Percentiles rank a stretch among this genome's conserved stretches.
Conservation (phyloP, 2,329 filamentous ascomycete genomes). For the Orbilia brochopaga region DNA sequence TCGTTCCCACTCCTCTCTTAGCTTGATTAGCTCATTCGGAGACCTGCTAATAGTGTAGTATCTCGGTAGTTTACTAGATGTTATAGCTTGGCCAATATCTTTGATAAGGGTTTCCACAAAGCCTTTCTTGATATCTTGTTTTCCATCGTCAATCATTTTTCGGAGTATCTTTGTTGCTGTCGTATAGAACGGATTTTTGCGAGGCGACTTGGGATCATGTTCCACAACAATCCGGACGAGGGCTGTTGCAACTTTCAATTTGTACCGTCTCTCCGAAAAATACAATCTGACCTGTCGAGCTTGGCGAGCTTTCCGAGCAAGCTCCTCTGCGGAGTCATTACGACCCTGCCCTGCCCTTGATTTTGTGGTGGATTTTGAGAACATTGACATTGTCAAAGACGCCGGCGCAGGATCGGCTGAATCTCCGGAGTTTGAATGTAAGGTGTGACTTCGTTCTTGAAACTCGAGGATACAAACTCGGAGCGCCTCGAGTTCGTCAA, state of each 20-base stretch:
- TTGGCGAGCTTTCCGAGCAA: slow-evolving; percentile 13
- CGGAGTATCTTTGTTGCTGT: slow-evolving; percentile 35
- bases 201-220: slow-evolving; percentile 19
- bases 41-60: slow-evolving; percentile 17
- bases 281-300: slow-evolving; percentile 28
- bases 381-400: slow-evolving; percentile 32
- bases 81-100: slow-evolving; percentile 24
- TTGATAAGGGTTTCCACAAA: slow-evolving; percentile 37
- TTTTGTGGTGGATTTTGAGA: slow-evolving; percentile 39
- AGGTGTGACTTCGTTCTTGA: slow-evolving; percentile 74
- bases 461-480: slow-evolving; percentile 81
- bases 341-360: slow-evolving; percentile 2
- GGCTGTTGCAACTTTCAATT: slow-evolving; percentile 33
- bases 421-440: slow-evolving; percentile 60
- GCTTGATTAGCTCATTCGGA: slow-evolving; percentile 10
- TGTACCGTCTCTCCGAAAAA: slow-evolving; percentile 36
- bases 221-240: slow-evolving; percentile 27
- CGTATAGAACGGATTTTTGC: slow-evolving; percentile 24
- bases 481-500: slow-evolving; percentile 82
- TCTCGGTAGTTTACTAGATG: slow-evolving; percentile 17
- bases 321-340: slow-evolving; percentile 4
- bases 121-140: slow-evolving; percentile 14
- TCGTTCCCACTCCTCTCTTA: slow-evolving; percentile 33
- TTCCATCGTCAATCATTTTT: slow-evolving; percentile 25
- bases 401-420: slow-evolving; percentile 61